A percentile compares a stretch with the other conserved stretches of the same genome.
Evolutionary conservation across 2,329 filamentous ascomycete species (phyloP).

Genomic region (Fusarium sp.): DNA sequence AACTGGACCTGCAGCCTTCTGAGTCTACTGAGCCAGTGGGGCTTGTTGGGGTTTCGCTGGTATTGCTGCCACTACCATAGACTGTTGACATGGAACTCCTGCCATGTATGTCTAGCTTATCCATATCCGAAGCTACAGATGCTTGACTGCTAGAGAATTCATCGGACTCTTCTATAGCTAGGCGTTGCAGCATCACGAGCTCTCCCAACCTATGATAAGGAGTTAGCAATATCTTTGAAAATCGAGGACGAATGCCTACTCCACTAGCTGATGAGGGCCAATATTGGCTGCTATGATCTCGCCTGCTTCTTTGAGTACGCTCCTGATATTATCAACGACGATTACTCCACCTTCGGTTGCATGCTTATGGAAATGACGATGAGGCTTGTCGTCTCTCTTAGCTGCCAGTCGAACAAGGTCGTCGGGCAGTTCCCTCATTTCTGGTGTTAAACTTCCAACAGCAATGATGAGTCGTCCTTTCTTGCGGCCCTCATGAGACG

Average conservation of each 20-base stretch:
- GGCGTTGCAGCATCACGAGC: slow-evolving; percentile 71
- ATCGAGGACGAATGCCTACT: slow-evolving; percentile 62
- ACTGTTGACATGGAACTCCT: slow-evolving; percentile 59
- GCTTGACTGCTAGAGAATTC: slow-evolving; percentile 50
- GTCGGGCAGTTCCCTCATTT: slow-evolving; percentile 87
- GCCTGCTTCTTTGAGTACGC: slow-evolving; percentile 84
- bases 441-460: slow-evolving; percentile 75
- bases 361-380: slow-evolving; percentile 75
- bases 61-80: slow-evolving; percentile 46
- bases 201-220: slow-evolving; percentile 75
- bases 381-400: slow-evolving; percentile 58
- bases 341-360: slow-evolving; percentile 74
- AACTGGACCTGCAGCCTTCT: slow-evolving; percentile 51
- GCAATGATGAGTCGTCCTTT: slow-evolving; percentile 80
- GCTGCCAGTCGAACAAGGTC: slow-evolving; percentile 77
- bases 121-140: slow-evolving; percentile 51
- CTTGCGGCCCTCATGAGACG: slow-evolving; percentile 75
- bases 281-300: slow-evolving; percentile 86
- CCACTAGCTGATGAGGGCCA: slow-evolving; percentile 80
- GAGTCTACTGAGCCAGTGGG: slow-evolving; percentile 52
- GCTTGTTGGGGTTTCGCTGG: slow-evolving; percentile 49
- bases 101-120: slow-evolving; percentile 54
- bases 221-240: slow-evolving; percentile 21
- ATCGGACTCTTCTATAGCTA: slow-evolving; percentile 58
- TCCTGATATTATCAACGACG: slow-evolving; percentile 82